Evolutionary conservation across 768 basidiomycete species (phyloP).

Genomic region (Nevesoporus exiguus): DNA sequence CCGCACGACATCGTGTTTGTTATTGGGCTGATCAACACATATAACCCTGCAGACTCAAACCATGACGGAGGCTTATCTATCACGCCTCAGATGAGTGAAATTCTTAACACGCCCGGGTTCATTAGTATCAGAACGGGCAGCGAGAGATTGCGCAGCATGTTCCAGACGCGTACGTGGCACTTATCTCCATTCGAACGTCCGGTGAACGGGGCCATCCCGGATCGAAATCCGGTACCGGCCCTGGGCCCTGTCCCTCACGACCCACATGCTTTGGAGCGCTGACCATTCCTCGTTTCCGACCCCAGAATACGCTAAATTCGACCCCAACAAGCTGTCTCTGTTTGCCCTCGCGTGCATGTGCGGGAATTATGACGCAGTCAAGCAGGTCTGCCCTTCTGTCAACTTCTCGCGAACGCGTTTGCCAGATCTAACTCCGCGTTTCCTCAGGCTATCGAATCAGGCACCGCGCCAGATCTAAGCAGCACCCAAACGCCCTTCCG

Average conservation of each 20-base stretch:
- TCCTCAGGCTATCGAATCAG: conserved; percentile 22
- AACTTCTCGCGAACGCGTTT: not conserved
- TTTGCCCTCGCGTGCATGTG: conserved; percentile 27
- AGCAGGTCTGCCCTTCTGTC: conserved; percentile 12
- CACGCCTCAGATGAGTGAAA: conserved; percentile 26
- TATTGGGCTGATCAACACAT: not conserved
- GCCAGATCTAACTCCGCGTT: not conserved
- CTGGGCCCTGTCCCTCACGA: not conserved
- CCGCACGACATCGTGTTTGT: not conserved
- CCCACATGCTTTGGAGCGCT: not conserved
- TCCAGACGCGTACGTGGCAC: conserved; percentile 24
- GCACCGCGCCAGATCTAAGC: conserved; percentile 36
- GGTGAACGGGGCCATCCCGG: not conserved
- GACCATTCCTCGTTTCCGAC: not conserved
- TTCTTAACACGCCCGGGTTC: conserved; percentile 26
- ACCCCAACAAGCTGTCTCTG: conserved; percentile 17
- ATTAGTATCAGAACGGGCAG: conserved; percentile 24
- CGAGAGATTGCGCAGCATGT: conserved; percentile 29
- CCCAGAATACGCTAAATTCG: conserved; percentile 19
- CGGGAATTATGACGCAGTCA: conserved; percentile 20
- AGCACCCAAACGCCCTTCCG: conserved; percentile 42
- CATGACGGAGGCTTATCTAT: conserved; percentile 24
- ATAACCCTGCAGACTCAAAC: conserved; percentile 6
- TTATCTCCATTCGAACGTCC: not conserved
- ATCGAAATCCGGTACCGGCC: not conserved